Evolutionary conservation across 1,284 basidiomycete species (phyloP).

Genomic region (Athelia psychrophila): DNA sequence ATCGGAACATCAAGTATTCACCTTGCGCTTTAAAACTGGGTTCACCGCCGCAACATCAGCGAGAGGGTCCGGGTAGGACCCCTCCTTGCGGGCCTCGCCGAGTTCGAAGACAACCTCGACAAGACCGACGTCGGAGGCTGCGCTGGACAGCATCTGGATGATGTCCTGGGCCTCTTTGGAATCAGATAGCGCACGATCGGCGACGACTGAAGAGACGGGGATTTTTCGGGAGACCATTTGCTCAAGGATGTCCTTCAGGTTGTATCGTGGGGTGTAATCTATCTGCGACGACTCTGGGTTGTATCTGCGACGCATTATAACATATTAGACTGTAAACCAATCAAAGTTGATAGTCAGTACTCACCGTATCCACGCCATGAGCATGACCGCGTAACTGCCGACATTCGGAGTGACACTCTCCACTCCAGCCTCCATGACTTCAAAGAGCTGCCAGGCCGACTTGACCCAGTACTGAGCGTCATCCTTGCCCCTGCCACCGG

Average conservation of each 20-base stretch:
- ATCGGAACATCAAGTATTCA: no score
- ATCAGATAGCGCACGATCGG: slow-evolving; percentile 52
- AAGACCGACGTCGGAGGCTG: slow-evolving; percentile 56
- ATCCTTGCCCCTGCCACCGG: slow-evolving; percentile 38
- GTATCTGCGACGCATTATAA: slow-evolving; percentile 29
- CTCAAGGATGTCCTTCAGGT: slow-evolving; percentile 41
- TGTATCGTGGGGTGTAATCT: slow-evolving; percentile 6
- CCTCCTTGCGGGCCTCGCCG: slow-evolving; percentile 48
- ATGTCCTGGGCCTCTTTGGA: slow-evolving; percentile 54
- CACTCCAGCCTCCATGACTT: slow-evolving; percentile 46
- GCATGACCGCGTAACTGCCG: slow-evolving; percentile 66
- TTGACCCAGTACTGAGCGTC: slow-evolving; percentile 52
- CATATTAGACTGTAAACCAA: not conserved
- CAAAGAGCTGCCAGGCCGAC: slow-evolving; percentile 56
- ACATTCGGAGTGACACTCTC: slow-evolving; percentile 52
- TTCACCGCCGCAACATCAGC: slow-evolving; percentile 54
- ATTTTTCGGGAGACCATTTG: slow-evolving; percentile 39
- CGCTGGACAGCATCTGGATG: slow-evolving; percentile 53
- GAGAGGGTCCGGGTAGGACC: slow-evolving; percentile 40
- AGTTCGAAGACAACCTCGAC: slow-evolving; percentile 52
- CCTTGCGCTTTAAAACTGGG: slow-evolving; percentile 41
- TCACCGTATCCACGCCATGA: slow-evolving; percentile 54
- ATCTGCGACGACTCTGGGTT: slow-evolving; percentile 29
- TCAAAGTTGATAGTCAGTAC: no score
- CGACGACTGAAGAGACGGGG: slow-evolving; percentile 48